Evolutionary conservation across 148 eudicot species (phyloP).

Genomic region (Limonium bicolor): DNA sequence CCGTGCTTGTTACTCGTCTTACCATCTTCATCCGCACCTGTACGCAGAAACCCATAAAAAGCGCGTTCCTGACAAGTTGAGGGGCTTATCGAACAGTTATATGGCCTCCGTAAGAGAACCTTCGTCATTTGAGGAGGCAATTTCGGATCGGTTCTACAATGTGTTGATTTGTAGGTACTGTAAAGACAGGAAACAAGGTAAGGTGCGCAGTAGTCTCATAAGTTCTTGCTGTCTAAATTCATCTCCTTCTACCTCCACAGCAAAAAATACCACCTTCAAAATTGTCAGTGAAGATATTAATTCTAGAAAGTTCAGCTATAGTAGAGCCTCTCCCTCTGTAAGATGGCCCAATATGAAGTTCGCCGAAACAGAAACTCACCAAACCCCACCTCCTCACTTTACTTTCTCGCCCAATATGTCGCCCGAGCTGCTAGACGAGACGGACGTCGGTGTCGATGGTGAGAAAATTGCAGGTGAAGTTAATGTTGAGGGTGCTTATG

Average conservation of each 20-base stretch:
- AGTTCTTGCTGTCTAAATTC: slow-evolving; percentile 20
- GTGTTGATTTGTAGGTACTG: slow-evolving; percentile 29
- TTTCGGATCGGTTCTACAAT: slow-evolving; percentile 37
- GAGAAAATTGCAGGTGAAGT: slow-evolving; percentile 11
- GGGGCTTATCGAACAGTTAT: neutral
- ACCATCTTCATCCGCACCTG: neutral
- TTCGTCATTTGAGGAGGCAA: slow-evolving; percentile 34
- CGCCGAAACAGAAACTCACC: slow-evolving; percentile 15
- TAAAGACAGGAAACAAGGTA: no score
- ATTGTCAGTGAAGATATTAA: slow-evolving; percentile 9
- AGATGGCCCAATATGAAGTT: slow-evolving; percentile 82
- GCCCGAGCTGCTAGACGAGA: slow-evolving; percentile 3
- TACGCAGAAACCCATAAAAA: slow-evolving; percentile 8
- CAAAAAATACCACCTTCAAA: slow-evolving; percentile 7
- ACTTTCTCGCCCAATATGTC: slow-evolving; percentile 10
- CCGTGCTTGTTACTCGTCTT: slow-evolving; percentile 1
- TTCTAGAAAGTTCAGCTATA: slow-evolving; percentile 40
- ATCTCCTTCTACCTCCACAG: slow-evolving; percentile 19
- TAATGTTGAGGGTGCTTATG: slow-evolving; percentile 3
- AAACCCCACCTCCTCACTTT: slow-evolving; percentile 7
- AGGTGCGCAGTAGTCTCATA: slow-evolving; percentile 23
- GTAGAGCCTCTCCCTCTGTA: slow-evolving; percentile 68
- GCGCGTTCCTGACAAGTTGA: neutral
- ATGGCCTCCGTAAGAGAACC: slow-evolving; percentile 6
- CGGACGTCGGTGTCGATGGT: slow-evolving; percentile 7